A percentile compares a stretch with the other conserved stretches of the same genome.
Evolutionary conservation across 306 rosid genomes (phyloP).

Genomic region (Cucumis sativus): Cucumber_9930_V3 NC_026656.2:1324501-1325000

Average conservation of each 20-base stretch:
- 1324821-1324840: not conserved
- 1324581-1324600: no score
- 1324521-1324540: no score
- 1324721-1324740: no score
- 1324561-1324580: no score
- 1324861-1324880: not conserved
- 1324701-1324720: no score
- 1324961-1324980: not conserved
- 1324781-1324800: not conserved
- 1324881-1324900: not conserved
- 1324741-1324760: not conserved
- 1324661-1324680: not conserved
- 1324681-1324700: no score
- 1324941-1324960: no score
- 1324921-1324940: not conserved
- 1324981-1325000: no score
- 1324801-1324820: not conserved
- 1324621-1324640: not conserved
- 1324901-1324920: no score
- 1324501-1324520: no score
- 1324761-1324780: not conserved
- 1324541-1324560: no score
- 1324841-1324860: not conserved
- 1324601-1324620: no score
- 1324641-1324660: not conserved